Conservation (phyloP, 2,329 filamentous ascomycete genomes). For the Lithohypha guttulata region DNA sequence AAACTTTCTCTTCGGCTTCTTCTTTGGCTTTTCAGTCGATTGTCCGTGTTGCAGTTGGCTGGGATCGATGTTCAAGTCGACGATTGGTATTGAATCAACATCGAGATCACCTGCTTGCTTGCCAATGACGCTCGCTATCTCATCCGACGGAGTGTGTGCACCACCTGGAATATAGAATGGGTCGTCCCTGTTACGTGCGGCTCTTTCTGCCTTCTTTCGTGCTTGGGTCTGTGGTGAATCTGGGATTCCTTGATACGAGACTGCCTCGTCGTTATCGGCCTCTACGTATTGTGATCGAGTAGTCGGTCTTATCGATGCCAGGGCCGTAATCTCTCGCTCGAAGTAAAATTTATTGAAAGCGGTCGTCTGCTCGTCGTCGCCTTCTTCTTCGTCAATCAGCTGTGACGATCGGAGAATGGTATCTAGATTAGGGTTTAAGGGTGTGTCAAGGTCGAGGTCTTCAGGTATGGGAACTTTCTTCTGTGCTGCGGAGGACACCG, state of each 20-base stretch:
- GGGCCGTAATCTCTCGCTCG: constrained; percentile 18
- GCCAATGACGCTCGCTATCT: constrained; percentile 47
- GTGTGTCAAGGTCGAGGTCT: constrained; percentile 65
- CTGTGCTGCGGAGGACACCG: constrained; percentile 73
- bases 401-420: constrained; percentile 49
- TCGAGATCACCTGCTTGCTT: constrained; percentile 68
- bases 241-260: constrained; percentile 42
- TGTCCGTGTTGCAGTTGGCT: constrained; percentile 24
- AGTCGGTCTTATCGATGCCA: constrained; percentile 9
- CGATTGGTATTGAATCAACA: constrained; percentile 90
- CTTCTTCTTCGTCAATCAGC: constrained; percentile 28
- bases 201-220: constrained; percentile 62
- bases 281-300: constrained; percentile 2
- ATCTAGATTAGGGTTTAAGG: constrained; percentile 67
- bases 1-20: constrained; percentile 45
- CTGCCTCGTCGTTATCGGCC: constrained; percentile 12
- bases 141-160: constrained; percentile 66
- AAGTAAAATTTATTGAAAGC: constrained; percentile 36
- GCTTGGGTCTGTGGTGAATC: constrained; percentile 61
- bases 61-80: constrained; percentile 71
- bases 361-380: constrained; percentile 35
- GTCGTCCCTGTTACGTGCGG: constrained; percentile 79
- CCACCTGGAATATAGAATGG: constrained; percentile 77
- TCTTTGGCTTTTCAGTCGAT: constrained; percentile 21
- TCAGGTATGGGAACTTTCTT: constrained; percentile 71